Evolutionary conservation across 345 rosid genomes (phyloP), one percentile per base, ranked within the genome.

Genomic region (Trapa incisa): DNA sequence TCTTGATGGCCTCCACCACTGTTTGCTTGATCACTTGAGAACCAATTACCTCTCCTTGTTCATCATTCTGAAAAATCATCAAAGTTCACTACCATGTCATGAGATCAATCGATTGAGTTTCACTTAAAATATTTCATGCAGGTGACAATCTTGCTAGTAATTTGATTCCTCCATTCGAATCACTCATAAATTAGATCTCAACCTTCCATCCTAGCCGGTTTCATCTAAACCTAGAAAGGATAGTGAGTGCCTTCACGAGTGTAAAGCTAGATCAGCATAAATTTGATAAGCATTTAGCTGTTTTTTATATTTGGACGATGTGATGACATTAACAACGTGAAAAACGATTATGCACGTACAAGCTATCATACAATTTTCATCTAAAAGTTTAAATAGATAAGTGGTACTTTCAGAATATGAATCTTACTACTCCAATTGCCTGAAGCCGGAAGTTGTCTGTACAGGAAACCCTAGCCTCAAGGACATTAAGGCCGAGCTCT

Each of bases 401-500:
- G 29, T 22, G 29, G 29, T 22, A 22, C 29, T 22, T 22, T 22
- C 29, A 22, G 29, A 8, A 9, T 11, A 57, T 0, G 63, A 32
- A 37, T 53, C 77, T 73, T 86, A 87, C 95, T 83, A 84, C 86
- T 11, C 91, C 89, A 68, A 80, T 79, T 36, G 93, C 96, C 75
- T 92, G 84, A 67, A 92, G 78, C 54, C 72, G 79, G 64, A 92
- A 92, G 12, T 74, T 77, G 38, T 92, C 91, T 0, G 91, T 75
- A 78, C 96, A 92, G 72, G 96, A 88, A 89, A 79, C 96, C 91
- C 93, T 89, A 84, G 98, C 96, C 76, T 92, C 96, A 16, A 80
- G 82, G 71, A 92, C 83, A 75, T 80, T 80, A 35, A 92, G 89
- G 37, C 90, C 86, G 67, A 89, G 68, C 58, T 89, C 96, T 63